Base-by-base conservation (phyloP, 78 protist species). In the Speleostelium caveatum region DNA sequence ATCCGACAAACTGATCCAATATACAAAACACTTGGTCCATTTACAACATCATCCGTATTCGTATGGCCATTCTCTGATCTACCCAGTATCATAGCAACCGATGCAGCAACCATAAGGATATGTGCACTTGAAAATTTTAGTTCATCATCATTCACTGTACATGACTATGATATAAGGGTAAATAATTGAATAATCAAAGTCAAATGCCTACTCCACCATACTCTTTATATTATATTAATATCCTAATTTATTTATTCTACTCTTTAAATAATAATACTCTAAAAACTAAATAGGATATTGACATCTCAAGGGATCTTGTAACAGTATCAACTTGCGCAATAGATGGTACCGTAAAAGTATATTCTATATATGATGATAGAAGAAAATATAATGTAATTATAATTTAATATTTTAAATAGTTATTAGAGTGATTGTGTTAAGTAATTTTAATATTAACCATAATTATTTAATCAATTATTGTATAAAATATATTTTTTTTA, bases 51-150 rank as follows among this genome's bases (percentile, higher is more conserved):
- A 32, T 4, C 51, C 2, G 14, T 16, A 32, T 24, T 79, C 28
- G 36, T 33, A 38, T 79, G 91, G 91, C 69, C 79, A 26, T 38
- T 22, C 12, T 55, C 91, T 26, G 30, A 21, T 1, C 24, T 69
- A 16, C 91, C 91, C 24, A 17, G 39, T 0, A 14, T 60, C 53
- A 17, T 58, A 30, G 0, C 33, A 0, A n/a, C 79, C 0, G 55
- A 60, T 14, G 73, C 36, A 28, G 16, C 28, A 12, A 3, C 0
- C 17, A 10, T 69, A 6, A 68, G 26, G 26, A 1, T 41, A 4
- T 21, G 26, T 22, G 68, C 59, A 33, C 21, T 72, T 17, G 39
- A 21, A 35, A 30, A 19, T 7, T 32, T 16, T 7, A 3, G 1
- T 6, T 19, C 32, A 5, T 1, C 2, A 16, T 12, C 32, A n/a